Base-by-base conservation (phyloP, 2,329 filamentous ascomycete species). In the Verticillium klebahnii region DNA sequence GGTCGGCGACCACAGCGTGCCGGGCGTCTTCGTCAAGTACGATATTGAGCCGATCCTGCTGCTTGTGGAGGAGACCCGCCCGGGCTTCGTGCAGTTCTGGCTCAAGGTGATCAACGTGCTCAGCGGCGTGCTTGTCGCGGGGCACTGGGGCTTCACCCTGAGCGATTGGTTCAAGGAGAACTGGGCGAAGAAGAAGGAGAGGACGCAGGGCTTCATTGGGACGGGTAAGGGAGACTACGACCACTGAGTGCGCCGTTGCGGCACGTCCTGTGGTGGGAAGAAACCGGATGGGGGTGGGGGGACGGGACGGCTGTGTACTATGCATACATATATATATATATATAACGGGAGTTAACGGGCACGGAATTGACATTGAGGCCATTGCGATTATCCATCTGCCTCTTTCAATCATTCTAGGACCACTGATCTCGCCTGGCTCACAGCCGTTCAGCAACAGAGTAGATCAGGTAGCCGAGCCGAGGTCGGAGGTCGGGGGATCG, bases 1-100 rank as follows among this genome's bases (percentile, higher is more conserved):
- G 39, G 84, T 96, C 52, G 80, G 82, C 60, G 90, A 96, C 70
- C 87, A 82, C 68, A 78, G 80, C 62, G 85, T 97, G 1, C 95
- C 95, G 0, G 95, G 95, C 36, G 87, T 99, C 65, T 99, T 98
- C 74, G 91, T 99, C 84, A 99, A 98, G 80, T 99, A 96, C 78
- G 94, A 98, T 74, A 97, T 99, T 69, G 95, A 99, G 81, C 95
- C 95, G 1, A 93, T 99, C 69, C 80, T 95, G 74, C 81, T 99
- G 60, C 89, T 90, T 32, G 89, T 99, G 52, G 89, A 89, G 64
- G 94, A 98, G 78, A 87, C 88, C 70, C 87, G 93, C 71, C 88
- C 89, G 62, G 83, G 90, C 54, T 80, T 97, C 62, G 77, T 97
- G 66, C 81, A 84, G 29, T 86, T 99, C 68, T 64, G 93, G 55